Percentiles rank a stretch among this genome's conserved stretches.
Conservation (phyloP, 2,329 filamentous ascomycete species). For the Thielaviopsis musarum region DNA sequence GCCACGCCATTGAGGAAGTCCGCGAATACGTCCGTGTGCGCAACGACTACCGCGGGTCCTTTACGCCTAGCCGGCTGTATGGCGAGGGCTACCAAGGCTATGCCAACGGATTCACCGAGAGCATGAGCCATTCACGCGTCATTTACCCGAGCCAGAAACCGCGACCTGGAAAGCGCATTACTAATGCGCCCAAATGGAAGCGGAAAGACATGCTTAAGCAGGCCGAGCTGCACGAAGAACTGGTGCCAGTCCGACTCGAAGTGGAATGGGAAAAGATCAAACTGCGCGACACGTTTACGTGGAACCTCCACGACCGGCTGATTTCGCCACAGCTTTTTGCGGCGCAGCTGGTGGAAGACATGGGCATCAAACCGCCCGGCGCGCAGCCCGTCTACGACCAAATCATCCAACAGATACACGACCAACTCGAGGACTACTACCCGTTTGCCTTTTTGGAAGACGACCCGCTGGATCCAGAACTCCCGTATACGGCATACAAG, state of each 20-base stretch:
- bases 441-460: conserved; percentile 83
- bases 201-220: conserved; percentile 71
- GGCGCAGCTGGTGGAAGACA: conserved; percentile 77
- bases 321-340: conserved; percentile 69
- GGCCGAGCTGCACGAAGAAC: conserved; percentile 77
- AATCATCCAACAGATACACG: conserved; percentile 54
- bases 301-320: conserved; percentile 88
- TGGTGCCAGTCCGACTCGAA: conserved; percentile 81
- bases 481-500: conserved; percentile 88
- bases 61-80: conserved; percentile 41
- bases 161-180: conserved; percentile 59
- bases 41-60: conserved; percentile 36
- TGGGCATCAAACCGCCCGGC: conserved; percentile 60
- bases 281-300: conserved; percentile 92
- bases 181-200: conserved; percentile 53
- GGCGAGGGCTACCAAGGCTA: conserved; percentile 73
- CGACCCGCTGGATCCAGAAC: conserved; percentile 72
- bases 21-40: conserved; percentile 51
- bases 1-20: conserved; percentile 48
- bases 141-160: conserved; percentile 66
- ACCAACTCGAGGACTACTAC: conserved; percentile 86
- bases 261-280: conserved; percentile 94
- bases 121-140: conserved; percentile 47
- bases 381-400: conserved; percentile 43
- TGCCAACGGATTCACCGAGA: conserved; percentile 72